Percentiles rank a stretch among this genome's conserved stretches.
phyloP scores from a whole-genome alignment of 805 yeast species.

The Blastobotrys terrestris region DNA sequence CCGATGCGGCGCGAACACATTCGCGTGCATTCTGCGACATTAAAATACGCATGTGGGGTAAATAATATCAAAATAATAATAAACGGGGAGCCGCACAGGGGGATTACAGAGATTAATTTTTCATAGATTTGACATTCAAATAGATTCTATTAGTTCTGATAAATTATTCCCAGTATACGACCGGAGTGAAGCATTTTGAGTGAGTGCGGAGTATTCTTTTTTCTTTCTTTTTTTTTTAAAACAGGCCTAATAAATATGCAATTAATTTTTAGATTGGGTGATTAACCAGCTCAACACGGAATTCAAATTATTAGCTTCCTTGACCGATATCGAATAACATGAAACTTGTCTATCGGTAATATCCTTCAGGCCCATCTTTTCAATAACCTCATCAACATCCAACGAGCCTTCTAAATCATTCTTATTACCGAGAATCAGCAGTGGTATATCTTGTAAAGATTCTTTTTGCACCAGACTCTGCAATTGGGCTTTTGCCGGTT shows the following conservation, averaged over 20 bases:
- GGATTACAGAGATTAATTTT: too few relatives aligned
- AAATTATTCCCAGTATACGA: background rate
- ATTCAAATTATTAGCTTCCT: conserved; percentile 29
- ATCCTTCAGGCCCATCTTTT: conserved; percentile 26
- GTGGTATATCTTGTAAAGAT: conserved; percentile 29
- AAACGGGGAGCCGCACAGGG: too few relatives aligned
- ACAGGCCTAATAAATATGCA: too few relatives aligned
- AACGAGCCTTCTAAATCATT: conserved; percentile 30
- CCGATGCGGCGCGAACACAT: too few relatives aligned
- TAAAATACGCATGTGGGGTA: too few relatives aligned
- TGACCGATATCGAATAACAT: conserved; percentile 34
- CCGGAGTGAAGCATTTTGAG: background rate
- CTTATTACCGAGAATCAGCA: conserved; percentile 33
- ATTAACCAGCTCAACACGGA: conserved; percentile 33
- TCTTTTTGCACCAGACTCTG: conserved; percentile 27
- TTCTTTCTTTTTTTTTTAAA: background rate
- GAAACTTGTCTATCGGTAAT: conserved; percentile 30
- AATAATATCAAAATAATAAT: too few relatives aligned
- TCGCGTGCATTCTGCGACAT: too few relatives aligned
- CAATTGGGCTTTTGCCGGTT: conserved; percentile 29
- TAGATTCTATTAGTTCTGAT: background rate
- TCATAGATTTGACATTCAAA: too few relatives aligned
- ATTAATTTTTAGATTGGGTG: conserved; percentile 16
- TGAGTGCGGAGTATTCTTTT: background rate
- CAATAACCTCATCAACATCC: conserved; percentile 30